Evolutionary conservation across 2,329 filamentous ascomycete genomes (phyloP), one percentile per base, ranked within the genome.

Genomic region (Coniochaeta hoffmannii): DNA sequence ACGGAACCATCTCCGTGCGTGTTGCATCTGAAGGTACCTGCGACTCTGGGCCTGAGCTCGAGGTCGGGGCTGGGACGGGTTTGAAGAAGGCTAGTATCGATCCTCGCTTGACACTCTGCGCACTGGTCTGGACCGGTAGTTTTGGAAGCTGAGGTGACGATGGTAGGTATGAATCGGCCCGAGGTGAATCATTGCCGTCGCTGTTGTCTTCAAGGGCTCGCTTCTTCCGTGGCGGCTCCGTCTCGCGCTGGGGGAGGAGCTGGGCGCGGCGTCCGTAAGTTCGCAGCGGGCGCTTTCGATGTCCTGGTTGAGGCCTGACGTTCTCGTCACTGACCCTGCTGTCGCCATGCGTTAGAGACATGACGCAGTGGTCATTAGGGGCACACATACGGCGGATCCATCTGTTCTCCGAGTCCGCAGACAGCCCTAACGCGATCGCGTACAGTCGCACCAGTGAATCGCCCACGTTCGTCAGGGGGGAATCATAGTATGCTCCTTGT

Each of bases 201-300:
- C 44, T 34, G 7, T 32, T 32, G 19, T 51, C 32, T 50, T 55
- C 41, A 9, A n/a, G 1, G 15, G 28, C 50, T 19, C 57, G 58
- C 36, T 53, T 60, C 50, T 60, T 56, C 2, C 50, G 44, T 1
- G 55, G 36, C 2, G 49, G 44, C 14, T 60, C 55, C 26, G 26
- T n/a, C n/a, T 32, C 30, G 2, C 53, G 51, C 8, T 60, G 55
- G n/a, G 62, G 63, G 4, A 49, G 56, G n/a, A 63, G 61, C 7
- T 51, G 54, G 31, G 64, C 54, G 22, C 68, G 69, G 49, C 69
- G 69, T 52, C 71, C 64, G 32, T 73, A 73, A 4, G 71, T 73
- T 56, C 70, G 69, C 26, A 72, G 56, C 1, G 65, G 65, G 36
- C 66, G 62, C 57, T 67, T 69, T 50, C 59, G 59, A 2, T 55